Base-by-base conservation (phyloP, 192 early-diverging fungal species). In the Piromyces sp. region DNA sequence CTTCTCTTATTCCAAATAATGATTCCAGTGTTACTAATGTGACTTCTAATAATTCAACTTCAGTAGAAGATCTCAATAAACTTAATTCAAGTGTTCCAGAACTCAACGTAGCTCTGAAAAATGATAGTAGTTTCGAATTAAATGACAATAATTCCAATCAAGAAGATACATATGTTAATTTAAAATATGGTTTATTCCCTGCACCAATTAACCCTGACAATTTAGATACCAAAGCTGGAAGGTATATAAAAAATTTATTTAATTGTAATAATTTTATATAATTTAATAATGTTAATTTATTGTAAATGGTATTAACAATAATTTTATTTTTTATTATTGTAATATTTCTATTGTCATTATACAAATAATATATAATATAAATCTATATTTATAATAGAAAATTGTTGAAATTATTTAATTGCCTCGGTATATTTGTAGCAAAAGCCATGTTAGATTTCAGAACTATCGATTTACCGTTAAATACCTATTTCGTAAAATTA, bases 401-500 rank as follows among this genome's bases (percentile, higher is more conserved):
- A 82, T 87, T 87, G 36, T 51, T 94, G 11, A 83, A 85, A 30
- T 81, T 96, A 83, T 96, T 96, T 87, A 87, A 87, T 79, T 87
- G 90, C 0, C 82, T 95, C 4, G 97, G 97, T 17, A 94, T 92
- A 78, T 95, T 97, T 85, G 90, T 96, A 19, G 95, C 95, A 30
- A 96, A 96, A 86, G 93, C 94, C 1, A 86, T 97, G 86, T 85
- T 97, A 36, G 97, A 98, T 82, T 89, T 89, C 33, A 88, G 97
- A 79, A 90, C 94, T 13, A 88, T 98, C 42, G 96, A 97, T 84
- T 85, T 98, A 80, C 93, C 93, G 7, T 90, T 98, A 81, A 91
- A 89, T 80, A 82, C 89, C 1, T 82, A 91, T 17, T 96, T 98
- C 84, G 88, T 97, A 80, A 89, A 91, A 68, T 68, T 68, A 68